A percentile compares a stretch with the other conserved stretches of the same genome.
phyloP scores from a whole-genome alignment of 768 basidiomycete genomes.

The Exsudoporus frostii region DNA sequence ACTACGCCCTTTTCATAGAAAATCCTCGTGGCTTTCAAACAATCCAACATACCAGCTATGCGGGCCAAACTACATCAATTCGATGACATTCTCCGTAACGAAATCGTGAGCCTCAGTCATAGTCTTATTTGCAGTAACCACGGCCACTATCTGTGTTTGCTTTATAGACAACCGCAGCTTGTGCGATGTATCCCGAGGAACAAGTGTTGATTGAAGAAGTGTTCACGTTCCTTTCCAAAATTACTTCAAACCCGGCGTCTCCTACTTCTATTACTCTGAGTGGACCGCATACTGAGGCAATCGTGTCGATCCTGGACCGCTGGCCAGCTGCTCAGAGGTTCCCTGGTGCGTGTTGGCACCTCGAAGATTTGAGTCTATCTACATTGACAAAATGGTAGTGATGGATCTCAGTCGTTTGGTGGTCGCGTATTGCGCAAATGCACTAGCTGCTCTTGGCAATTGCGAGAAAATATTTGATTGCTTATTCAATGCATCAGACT shows the following conservation, averaged over 20 bases:
- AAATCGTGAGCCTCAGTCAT: slow-evolving; percentile 51
- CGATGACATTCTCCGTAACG: slow-evolving; percentile 60
- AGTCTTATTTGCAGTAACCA: background rate
- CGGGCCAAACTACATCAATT: slow-evolving; percentile 75
- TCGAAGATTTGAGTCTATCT: background rate
- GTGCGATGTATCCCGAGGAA: slow-evolving; percentile 71
- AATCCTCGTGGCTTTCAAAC: slow-evolving; percentile 74
- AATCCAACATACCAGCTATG: slow-evolving; percentile 78
- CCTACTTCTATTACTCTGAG: slow-evolving; percentile 35
- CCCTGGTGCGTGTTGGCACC: slow-evolving; percentile 48
- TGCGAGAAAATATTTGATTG: slow-evolving; percentile 55
- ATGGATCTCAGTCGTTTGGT: slow-evolving; percentile 84
- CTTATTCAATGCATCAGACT: slow-evolving; percentile 68
- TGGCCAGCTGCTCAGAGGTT: slow-evolving; percentile 76
- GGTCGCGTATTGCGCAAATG: slow-evolving; percentile 57
- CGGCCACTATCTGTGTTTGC: background rate
- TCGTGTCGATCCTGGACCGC: slow-evolving; percentile 62
- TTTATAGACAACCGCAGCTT: slow-evolving; percentile 61
- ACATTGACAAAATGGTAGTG: slow-evolving; percentile 42
- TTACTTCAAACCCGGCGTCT: slow-evolving; percentile 37
- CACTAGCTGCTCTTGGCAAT: slow-evolving; percentile 42
- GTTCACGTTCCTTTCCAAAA: slow-evolving; percentile 56
- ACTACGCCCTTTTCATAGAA: slow-evolving; percentile 38
- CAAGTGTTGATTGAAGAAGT: slow-evolving; percentile 52
- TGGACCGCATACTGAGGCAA: slow-evolving; percentile 53